Base-by-base conservation (phyloP, 352 stramenopile genomes). In the Phytophthora quininea region DNA sequence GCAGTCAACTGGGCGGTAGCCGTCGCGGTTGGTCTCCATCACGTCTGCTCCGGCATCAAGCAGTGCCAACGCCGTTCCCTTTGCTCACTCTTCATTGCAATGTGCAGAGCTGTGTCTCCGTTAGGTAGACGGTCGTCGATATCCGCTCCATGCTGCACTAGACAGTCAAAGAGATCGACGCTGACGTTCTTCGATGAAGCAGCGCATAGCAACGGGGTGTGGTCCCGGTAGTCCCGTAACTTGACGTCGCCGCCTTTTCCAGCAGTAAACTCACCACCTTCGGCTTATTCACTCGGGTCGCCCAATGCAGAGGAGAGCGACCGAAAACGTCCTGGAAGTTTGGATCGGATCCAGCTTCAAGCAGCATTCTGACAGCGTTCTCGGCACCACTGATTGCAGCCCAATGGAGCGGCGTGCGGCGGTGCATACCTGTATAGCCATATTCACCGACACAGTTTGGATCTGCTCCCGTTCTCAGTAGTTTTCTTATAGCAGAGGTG, bases 81-180 rank as follows among this genome's bases (percentile, higher is more conserved):
- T 76, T 91, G 81, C 54, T 89, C 79, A 47, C 69, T 73, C 40
- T 93, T 92, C 73, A 94, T 85, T 27, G 86, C 84, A 35, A 92
- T 79, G 57, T 94, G 86, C 31, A 94, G 63, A 27, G 79, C 82
- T 31, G 84, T 92, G 54, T 94, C 86, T 11, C 86, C 82, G 54
- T 88, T 92, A 12, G 64, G 72, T 55, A 94, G 58, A 30, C 71
- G 63, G 31, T 89, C 86, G 63, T 94, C 84, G 49, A 92, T 85
- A 68, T 90, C 77, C 3, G 80, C 86, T 1, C 82, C 82, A 51
- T 79, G 46, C 1, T 67, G 35, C 19, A 90, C 74, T 3, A 94
- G 72, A 27, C 69, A 79, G 3, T 86, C 68, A 42, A 94, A 77
- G 9, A 92, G 64, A 19, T 87, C 67, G 40, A 74, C 71, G 2